Percentiles rank a stretch among this genome's conserved stretches.
phyloP scores from a whole-genome alignment of 176 grass and related monocot genomes.

The Alloteropsis semialata region DNA sequence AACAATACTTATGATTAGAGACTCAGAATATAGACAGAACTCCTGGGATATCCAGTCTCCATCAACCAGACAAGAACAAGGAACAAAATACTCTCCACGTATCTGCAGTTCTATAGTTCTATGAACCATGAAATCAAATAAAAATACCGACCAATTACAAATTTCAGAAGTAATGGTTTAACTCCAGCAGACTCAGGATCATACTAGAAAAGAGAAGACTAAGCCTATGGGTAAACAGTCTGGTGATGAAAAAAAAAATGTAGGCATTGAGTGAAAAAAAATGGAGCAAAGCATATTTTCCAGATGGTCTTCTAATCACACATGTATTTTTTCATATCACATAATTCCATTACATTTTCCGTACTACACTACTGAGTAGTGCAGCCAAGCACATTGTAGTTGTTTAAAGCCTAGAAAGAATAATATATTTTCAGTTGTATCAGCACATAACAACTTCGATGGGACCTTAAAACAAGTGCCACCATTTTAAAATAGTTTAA shows the following conservation, averaged over 20 bases:
- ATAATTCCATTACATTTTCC: neutral
- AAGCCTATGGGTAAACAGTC: neutral
- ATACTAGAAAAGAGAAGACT: neutral
- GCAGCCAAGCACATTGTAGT: neutral
- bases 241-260: neutral
- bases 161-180: neutral
- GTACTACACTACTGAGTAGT: neutral
- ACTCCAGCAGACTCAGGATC: neutral
- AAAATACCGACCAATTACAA: neutral
- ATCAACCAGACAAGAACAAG: neutral
- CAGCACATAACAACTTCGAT: neutral
- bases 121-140: neutral
- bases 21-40: neutral
- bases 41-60: neutral
- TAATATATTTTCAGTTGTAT: neutral
- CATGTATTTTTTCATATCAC: neutral
- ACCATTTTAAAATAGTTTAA: neutral
- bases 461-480: neutral
- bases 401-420: neutral
- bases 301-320: neutral
- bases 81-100: neutral
- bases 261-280: neutral
- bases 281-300: neutral
- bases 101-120: neutral
- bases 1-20: conserved; percentile 4